These are phyloP conservation scores for Spiromastix sp. DNA, from an alignment of 2,329 filamentous ascomycete genomes.

Conservation along the genomic window DNA sequence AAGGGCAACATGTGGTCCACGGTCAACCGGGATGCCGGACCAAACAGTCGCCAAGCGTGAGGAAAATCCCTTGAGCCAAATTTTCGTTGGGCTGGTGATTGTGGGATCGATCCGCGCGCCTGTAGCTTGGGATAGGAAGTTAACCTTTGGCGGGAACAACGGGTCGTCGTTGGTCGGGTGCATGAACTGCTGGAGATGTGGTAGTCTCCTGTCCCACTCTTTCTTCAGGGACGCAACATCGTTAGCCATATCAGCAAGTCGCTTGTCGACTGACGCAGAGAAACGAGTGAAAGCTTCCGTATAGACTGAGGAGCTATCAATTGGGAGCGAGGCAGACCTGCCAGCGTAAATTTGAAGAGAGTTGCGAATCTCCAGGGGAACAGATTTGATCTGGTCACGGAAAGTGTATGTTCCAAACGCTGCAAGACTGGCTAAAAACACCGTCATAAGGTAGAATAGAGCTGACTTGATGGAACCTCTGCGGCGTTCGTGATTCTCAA, in stretches of 20 bases:
- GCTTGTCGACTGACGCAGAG: slow-evolving; percentile 9
- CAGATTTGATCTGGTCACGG: slow-evolving; percentile 8
- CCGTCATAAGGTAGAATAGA: slow-evolving; percentile 1
- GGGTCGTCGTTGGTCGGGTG: slow-evolving; percentile 9
- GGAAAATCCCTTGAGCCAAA: slow-evolving; percentile 16
- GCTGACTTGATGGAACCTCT: not conserved
- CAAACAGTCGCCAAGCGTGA: slow-evolving; percentile 13
- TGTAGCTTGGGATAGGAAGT: slow-evolving; percentile 59
- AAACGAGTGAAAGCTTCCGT: slow-evolving; percentile 10
- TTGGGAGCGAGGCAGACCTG: not conserved
- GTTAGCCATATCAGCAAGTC: slow-evolving; percentile 9
- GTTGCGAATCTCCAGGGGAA: slow-evolving; percentile 11
- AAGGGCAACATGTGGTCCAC: slow-evolving; percentile 42
- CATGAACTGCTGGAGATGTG: slow-evolving; percentile 8
- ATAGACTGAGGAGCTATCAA: slow-evolving; percentile 6
- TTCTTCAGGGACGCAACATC: slow-evolving; percentile 10
- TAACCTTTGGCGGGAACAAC: slow-evolving; percentile 41
- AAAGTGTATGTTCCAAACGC: slow-evolving; percentile 10
- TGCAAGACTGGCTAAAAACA: slow-evolving; percentile 10
- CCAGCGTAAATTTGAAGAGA: no score
- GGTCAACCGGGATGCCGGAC: slow-evolving; percentile 8
- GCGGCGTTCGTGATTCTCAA: no score
- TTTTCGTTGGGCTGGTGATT: slow-evolving; percentile 49
- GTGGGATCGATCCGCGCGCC: slow-evolving; percentile 55
- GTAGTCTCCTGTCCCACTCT: slow-evolving; percentile 10